Base-by-base conservation (phyloP, 345 rosid species). In the Lenwebbia sp. region DNA sequence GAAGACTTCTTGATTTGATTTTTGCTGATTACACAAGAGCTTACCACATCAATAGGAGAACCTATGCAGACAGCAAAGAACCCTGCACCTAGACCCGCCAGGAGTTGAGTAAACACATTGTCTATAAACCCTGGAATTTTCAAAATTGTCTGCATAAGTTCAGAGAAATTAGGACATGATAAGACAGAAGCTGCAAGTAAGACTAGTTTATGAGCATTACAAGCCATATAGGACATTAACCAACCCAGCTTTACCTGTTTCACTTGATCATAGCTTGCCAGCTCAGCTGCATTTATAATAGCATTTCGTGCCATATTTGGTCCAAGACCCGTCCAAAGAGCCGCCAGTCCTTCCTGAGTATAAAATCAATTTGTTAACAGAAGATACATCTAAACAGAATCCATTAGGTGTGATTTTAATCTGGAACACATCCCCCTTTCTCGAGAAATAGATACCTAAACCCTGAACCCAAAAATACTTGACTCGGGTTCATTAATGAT, bases 191-290 rank as follows among this genome's bases (percentile, higher is more conserved):
- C 74, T 82, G 81, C 83, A 60, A 86, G 40, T 37, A 40, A 85
- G 57, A 78, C 83, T 37, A 41, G 21, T 33, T 55, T 50, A 15
- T 83, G 22, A 15, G 33, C 19, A 22, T 41, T 54, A 50, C 21
- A 55, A 41, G 76, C 33, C 8, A 28, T 15, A 56, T 23, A 85
- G 54, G 47, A 54, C 41, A 53, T 84, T 22, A 44, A 83, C 15
- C 37, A 47, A 33, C 83, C 76, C 54, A 41, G 62, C 54, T 6
- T 88, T 90, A 93, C 98, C 95, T 94, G 92, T 88, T 97, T 97
- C 85, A 95, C 94, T 90, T 95, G 96, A 92, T 97, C 99, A 90
- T 97, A 97, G 89, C 99, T 96, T 85, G 99, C 99, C 54, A 97
- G 92, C 89, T 97, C 99, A 86, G 99, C 99, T 88, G 99, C 99